Base-by-base conservation (phyloP, 148 eudicot species). In the Diospyros lotus region DNA sequence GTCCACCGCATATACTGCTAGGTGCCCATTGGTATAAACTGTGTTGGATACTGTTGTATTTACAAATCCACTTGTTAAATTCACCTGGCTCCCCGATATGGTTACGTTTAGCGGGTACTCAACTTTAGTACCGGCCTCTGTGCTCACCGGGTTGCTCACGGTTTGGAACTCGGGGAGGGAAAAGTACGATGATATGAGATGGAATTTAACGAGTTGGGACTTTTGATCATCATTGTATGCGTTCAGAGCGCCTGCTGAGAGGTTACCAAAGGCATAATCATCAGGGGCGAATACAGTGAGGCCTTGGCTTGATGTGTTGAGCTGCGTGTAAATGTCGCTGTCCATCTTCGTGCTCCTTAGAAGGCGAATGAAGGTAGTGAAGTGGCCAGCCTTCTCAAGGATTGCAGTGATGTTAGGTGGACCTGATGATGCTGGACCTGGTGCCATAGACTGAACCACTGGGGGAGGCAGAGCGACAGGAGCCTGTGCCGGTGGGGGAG, bases 1-100 rank as follows among this genome's bases (percentile, higher is more conserved):
- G 8, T 63, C 66, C 66, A 63, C 66, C 66, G 9, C 45, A 63
- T 63, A 63, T 5, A 63, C n/a, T 1, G 66, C 66, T 17, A 63
- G 66, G 6, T 63, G 66, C 1, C 41, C 41, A 40, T 63, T n/a
- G 2, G 45, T 2, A 41, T 63, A 63, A 1, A 63, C 15, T 12
- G 66, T 63, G 13, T 9, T 2, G 15, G 15, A 8, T 5, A 63
- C 15, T 9, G 45, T 39, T 3, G 66, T 11, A 6, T 63, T 63
- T 1, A 63, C 66, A 63, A 63, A 10, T 15, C 66, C 66, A 41
- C n/a, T 39, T 40, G 45, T 39, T 40, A 63, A 2, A 15, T 63
- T 63, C 66, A 63, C 66, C n/a, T 2, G 45, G 41, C 10, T 63
- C 17, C 66, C 66, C 4, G 66, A 2, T 6, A 2, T 9, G 14